Evolutionary conservation across 441 rosid genomes (phyloP), one percentile per base, ranked within the genome.

Genomic region (Dalechampia spathulata): DNA sequence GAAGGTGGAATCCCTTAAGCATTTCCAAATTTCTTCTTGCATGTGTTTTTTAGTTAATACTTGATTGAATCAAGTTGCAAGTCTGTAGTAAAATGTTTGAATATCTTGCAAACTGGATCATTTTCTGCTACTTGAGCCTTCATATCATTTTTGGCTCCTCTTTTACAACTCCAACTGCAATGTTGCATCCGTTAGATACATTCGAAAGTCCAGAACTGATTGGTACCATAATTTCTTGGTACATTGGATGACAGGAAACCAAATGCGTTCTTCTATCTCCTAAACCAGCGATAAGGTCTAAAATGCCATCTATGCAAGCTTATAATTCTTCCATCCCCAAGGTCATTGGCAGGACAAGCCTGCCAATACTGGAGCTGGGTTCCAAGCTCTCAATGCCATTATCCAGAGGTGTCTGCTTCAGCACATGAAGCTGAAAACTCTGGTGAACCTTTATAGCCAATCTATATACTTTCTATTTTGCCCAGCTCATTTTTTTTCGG

Each of bases 231-330:
- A 73, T 68, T 72, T 75, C 69, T 69, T 69, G 54, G 74, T 70
- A 56, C 52, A 53, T 60, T 78, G 80, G 65, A 61, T 82, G 73
- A 75, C 92, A 87, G 96, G 95, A 72, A 65, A 78, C 78, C 53
- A 82, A 80, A 65, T 85, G 82, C 75, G 50, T 74, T 58, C 77
- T 87, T 69, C 74, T 15, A 64, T 71, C 66, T 70, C 70, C 65
- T 58, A 79, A 71, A 71, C 67, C 72, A 60, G 73, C 62, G n/a
- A 36, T 53, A 71, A 75, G 63, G 77, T 68, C 61, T 75, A 74
- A 62, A 68, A 44, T 74, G 71, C 58, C 62, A 57, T 73, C 81
- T 66, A 39, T 78, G 49, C 84, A 73, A 70, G 78, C 55, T 59
- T 63, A 47, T 83, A 64, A 55, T 47, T 61, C 30, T 56, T 61